Conservation (phyloP, 768 basidiomycete genomes). For the Suillus discolor region DNA sequence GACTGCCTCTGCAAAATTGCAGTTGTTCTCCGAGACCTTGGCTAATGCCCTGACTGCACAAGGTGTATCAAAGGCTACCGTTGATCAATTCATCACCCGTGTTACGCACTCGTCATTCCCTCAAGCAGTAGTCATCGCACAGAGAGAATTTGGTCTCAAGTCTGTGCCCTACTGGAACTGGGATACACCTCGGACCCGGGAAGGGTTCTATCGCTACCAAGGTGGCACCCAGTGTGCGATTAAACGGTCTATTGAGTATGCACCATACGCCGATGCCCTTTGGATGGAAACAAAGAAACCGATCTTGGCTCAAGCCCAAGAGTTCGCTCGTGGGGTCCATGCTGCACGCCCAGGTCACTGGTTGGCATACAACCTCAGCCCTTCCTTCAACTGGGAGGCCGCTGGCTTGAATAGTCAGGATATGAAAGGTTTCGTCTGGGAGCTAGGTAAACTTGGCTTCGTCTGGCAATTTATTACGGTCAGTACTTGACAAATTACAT, state of each 20-base stretch:
- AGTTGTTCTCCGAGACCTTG: slow-evolving; percentile 75
- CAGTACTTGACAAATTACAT: slow-evolving; percentile 29
- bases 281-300: slow-evolving; percentile 99
- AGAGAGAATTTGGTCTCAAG: slow-evolving; percentile 75
- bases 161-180: slow-evolving; percentile 89
- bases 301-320: slow-evolving; percentile 86
- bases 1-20: slow-evolving; percentile 75
- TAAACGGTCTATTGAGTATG: slow-evolving; percentile 89
- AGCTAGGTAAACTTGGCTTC: slow-evolving; percentile 93
- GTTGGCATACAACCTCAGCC: slow-evolving; percentile 95
- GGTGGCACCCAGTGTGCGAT: slow-evolving; percentile 95
- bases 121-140: slow-evolving; percentile 73
- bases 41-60: slow-evolving; percentile 67
- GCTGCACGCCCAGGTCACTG: slow-evolving; percentile 84
- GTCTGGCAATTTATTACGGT: slow-evolving; percentile 99
- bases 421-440: slow-evolving; percentile 91
- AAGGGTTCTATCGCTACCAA: slow-evolving; percentile 97
- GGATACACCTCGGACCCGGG: slow-evolving; percentile 91
- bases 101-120: slow-evolving; percentile 70
- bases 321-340: slow-evolving; percentile 90
- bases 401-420: slow-evolving; percentile 85
- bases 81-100: slow-evolving; percentile 65
- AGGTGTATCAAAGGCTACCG: slow-evolving; percentile 46
- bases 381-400: slow-evolving; percentile 93
- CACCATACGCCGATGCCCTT: slow-evolving; percentile 88